Evolutionary conservation across 140 eudicot species (phyloP).

Genomic region (Bidens hawaiensis): DNA sequence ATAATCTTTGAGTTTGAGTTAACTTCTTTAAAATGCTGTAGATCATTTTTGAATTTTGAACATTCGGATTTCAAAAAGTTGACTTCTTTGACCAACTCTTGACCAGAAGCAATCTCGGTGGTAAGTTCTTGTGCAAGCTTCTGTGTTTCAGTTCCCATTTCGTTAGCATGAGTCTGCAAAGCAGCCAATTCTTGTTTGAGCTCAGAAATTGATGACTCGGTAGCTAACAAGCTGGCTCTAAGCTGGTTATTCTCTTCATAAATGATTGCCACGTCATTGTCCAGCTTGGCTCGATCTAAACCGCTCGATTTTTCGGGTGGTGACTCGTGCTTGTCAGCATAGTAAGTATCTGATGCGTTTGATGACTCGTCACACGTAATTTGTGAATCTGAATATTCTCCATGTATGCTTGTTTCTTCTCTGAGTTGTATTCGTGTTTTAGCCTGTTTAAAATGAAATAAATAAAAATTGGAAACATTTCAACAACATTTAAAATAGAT

Average conservation of each 20-base stretch:
- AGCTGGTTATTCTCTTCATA: constrained; percentile 65
- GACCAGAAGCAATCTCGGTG: constrained; percentile 57
- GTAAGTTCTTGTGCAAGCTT: constrained; percentile 48
- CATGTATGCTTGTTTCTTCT: constrained; percentile 47
- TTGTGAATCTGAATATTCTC: constrained; percentile 71
- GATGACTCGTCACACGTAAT: constrained; percentile 79
- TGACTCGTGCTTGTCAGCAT: constrained; percentile 65
- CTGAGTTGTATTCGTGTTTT: constrained; percentile 45
- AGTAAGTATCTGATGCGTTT: constrained; percentile 62
- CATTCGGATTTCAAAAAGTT: constrained; percentile 59
- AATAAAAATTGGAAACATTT: not conserved
- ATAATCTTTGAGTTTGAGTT: constrained; percentile 37
- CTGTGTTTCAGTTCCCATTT: constrained; percentile 56
- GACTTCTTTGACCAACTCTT: constrained; percentile 64
- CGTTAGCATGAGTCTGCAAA: constrained; percentile 68
- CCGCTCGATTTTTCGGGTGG: constrained; percentile 38
- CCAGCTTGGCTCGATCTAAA: constrained; percentile 35
- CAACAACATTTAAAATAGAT: too few relatives aligned
- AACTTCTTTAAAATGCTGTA: constrained; percentile 41
- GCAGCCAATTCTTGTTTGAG: constrained; percentile 59
- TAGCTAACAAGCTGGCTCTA: constrained; percentile 60
- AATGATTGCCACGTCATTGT: constrained; percentile 48
- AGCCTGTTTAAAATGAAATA: constrained; percentile 33
- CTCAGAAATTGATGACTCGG: constrained; percentile 74
- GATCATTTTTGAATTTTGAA: constrained; percentile 50